phyloP scores from a whole-genome alignment of 257 asterid genomes.

The Solanum okadae region DNA sequence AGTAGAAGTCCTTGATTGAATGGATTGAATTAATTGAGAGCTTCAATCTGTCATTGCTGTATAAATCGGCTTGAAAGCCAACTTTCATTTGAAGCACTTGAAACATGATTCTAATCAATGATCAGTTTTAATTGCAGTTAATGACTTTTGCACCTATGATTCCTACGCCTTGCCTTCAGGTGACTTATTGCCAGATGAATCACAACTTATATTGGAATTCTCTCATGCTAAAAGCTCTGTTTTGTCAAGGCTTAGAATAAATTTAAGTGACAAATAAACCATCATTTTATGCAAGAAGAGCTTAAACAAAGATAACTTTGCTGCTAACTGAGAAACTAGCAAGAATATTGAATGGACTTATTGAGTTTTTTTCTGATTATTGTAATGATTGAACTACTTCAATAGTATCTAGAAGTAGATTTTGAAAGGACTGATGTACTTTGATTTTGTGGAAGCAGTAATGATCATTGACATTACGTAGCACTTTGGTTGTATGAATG shows the following conservation, averaged over 20 bases:
- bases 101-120: neutral
- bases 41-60: neutral
- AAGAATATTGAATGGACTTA: neutral
- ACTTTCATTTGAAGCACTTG: neutral
- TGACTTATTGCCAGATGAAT: neutral
- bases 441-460: neutral
- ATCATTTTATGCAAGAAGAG: neutral
- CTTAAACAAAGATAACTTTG: neutral
- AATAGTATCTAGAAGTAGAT: neutral
- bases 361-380: neutral
- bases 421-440: neutral
- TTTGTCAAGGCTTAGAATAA: neutral
- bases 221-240: neutral
- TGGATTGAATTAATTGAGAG: neutral
- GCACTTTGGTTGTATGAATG: neutral
- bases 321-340: neutral
- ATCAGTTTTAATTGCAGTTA: neutral
- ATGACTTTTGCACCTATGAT: neutral
- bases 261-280: neutral
- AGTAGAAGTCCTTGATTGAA: neutral
- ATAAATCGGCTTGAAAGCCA: neutral
- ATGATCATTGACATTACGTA: neutral
- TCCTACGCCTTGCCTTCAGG: neutral
- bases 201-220: neutral
- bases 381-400: neutral